Conservation (phyloP, 140 eudicot species). For the Oenanthe javanica region DNA sequence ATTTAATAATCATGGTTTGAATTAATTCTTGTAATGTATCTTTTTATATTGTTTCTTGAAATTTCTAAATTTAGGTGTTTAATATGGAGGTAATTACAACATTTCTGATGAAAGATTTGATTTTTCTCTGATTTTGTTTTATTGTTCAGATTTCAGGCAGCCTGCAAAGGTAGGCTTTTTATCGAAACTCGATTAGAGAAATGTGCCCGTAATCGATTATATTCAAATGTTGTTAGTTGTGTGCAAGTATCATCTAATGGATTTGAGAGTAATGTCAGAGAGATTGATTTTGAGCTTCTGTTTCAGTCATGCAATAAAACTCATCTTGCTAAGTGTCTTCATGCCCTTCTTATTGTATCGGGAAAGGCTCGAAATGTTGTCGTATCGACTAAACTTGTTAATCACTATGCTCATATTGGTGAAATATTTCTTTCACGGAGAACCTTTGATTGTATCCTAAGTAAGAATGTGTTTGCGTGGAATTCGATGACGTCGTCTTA, state of each 20-base stretch:
- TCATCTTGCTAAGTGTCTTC: conserved; percentile 41
- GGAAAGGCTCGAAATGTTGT: conserved; percentile 59
- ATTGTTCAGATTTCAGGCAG: conserved; percentile 36
- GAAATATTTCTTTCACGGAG: conserved; percentile 40
- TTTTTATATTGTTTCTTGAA: not conserved
- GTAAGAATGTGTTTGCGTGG: conserved; percentile 75
- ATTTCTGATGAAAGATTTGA: not conserved
- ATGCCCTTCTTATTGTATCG: conserved; percentile 52
- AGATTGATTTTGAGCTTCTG: conserved; percentile 45
- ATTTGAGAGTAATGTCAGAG: conserved; percentile 19
- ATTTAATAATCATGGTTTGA: too few species aligned
- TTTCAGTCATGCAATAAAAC: conserved; percentile 42
- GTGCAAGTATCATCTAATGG: conserved; percentile 19
- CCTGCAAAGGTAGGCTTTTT: conserved; percentile 27
- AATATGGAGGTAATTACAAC: not conserved
- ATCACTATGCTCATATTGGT: conserved; percentile 57
- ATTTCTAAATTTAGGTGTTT: not conserved
- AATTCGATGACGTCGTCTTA: conserved; percentile 77
- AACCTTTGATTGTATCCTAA: conserved; percentile 41
- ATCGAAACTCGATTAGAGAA: not conserved
- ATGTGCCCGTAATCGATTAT: conserved; percentile 14
- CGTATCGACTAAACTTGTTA: conserved; percentile 57
- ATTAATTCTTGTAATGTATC: not conserved
- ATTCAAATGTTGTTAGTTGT: conserved; percentile 24
- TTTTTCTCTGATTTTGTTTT: conserved; percentile 7